These are phyloP conservation scores for Durusdinium trenchii DNA, from an alignment of 73 alveolate genomes.

Conservation along the genomic window DNA sequence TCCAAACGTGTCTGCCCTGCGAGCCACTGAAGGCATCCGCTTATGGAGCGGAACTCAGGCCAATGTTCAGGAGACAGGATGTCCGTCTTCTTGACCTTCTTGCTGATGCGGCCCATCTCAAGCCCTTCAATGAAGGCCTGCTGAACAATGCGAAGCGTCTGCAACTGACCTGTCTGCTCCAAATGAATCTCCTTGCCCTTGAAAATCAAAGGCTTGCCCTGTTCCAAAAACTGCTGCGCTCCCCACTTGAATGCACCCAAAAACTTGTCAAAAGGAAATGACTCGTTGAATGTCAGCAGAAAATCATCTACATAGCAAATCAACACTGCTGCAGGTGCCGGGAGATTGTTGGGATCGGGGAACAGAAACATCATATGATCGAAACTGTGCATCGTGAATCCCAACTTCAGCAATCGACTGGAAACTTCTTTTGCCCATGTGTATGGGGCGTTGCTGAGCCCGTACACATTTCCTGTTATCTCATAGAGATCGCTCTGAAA, in stretches of 20 bases:
- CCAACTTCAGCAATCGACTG: neutral
- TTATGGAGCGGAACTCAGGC: neutral
- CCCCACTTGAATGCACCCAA: neutral
- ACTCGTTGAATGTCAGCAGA: neutral
- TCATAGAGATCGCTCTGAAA: neutral
- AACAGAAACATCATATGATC: too few relatives aligned
- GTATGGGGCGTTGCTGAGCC: too few relatives aligned
- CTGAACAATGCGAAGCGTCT: too few relatives aligned
- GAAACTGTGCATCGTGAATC: neutral
- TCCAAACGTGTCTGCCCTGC: neutral
- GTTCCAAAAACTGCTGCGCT: neutral
- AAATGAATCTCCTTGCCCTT: too few relatives aligned
- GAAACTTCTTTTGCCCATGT: neutral
- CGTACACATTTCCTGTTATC: neutral
- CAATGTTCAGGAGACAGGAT: neutral
- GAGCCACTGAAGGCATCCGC: neutral
- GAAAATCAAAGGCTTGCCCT: neutral
- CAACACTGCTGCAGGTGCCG: too few relatives aligned
- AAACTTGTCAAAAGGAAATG: neutral
- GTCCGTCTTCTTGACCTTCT: neutral
- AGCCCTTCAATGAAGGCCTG: neutral
- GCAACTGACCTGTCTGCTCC: too few relatives aligned
- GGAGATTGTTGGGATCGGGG: too few relatives aligned
- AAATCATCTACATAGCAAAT: neutral
- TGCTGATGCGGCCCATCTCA: neutral